Conservation (phyloP, 495 filamentous ascomycete genomes). For the Podospora comata region DNA sequence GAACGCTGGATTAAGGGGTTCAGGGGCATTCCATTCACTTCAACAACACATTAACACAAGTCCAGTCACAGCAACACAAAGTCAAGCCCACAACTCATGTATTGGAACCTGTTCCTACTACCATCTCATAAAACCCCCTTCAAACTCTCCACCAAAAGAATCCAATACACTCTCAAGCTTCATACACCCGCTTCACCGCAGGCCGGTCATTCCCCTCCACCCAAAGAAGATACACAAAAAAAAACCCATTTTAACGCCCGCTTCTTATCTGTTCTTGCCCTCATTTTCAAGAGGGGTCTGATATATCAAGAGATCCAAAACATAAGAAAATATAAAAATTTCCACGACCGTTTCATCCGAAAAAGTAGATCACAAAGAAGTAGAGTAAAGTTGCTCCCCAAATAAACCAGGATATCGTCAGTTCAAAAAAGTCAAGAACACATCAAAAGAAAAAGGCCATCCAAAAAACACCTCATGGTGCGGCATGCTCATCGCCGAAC, state of each 20-base stretch:
- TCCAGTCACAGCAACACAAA: neutral
- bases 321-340: neutral
- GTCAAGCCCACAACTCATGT: neutral
- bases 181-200: neutral
- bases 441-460: constrained; percentile 2
- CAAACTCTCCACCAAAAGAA: neutral
- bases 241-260: neutral
- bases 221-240: neutral
- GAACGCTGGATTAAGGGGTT: neutral
- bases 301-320: neutral
- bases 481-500: constrained; percentile 56
- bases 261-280: neutral
- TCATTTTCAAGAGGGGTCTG: neutral
- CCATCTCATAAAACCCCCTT: neutral
- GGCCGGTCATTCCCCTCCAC: neutral
- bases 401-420: neutral
- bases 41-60: neutral
- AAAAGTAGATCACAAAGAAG: constrained; percentile 3
- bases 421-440: constrained; percentile 1
- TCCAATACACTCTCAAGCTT: neutral
- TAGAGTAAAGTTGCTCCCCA: neutral
- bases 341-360: neutral
- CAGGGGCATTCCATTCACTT: neutral
- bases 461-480: constrained; percentile 20
- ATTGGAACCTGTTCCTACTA: neutral